These are phyloP conservation scores for Trichosanthes truncata DNA, from an alignment of 306 rosid species.

Conservation along the genomic window DNA sequence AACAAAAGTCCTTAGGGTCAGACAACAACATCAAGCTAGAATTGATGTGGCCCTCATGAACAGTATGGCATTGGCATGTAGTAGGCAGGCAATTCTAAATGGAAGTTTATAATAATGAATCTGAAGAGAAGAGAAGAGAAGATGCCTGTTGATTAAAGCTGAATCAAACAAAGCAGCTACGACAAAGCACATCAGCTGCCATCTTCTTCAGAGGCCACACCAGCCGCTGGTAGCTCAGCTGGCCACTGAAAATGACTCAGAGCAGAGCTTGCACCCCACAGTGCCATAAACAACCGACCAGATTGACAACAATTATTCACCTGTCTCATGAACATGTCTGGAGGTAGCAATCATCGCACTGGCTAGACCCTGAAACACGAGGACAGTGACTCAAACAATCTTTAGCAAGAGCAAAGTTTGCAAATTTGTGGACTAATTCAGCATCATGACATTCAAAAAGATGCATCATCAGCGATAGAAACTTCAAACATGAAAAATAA, in stretches of 20 bases:
- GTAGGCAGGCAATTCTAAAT: not conserved
- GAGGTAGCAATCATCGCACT: not conserved
- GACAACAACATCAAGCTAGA: not conserved
- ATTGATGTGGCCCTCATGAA: not conserved
- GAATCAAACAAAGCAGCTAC: conserved; percentile 7
- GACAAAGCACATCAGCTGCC: conserved; percentile 1
- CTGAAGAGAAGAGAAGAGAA: not conserved
- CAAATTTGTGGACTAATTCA: not conserved
- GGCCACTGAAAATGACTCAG: conserved; percentile 1
- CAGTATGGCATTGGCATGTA: not conserved
- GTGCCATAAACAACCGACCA: conserved; percentile 4
- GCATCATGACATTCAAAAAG: not conserved
- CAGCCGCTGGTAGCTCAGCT: not conserved
- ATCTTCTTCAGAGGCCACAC: not conserved
- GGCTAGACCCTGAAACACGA: not conserved
- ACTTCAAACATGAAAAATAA: not conserved
- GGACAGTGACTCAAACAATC: not conserved
- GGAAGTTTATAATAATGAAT: conserved; percentile 3
- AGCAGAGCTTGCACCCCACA: conserved; percentile 3
- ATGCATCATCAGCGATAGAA: not conserved
- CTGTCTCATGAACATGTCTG: not conserved
- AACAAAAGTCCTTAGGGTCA: not conserved
- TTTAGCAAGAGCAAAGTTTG: not conserved
- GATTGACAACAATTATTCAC: not conserved
- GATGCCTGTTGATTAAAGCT: conserved; percentile 1